Evolutionary conservation across 192 early-diverging fungal genomes (phyloP), one percentile per base, ranked within the genome.

Genomic region (Backusella circina): DNA sequence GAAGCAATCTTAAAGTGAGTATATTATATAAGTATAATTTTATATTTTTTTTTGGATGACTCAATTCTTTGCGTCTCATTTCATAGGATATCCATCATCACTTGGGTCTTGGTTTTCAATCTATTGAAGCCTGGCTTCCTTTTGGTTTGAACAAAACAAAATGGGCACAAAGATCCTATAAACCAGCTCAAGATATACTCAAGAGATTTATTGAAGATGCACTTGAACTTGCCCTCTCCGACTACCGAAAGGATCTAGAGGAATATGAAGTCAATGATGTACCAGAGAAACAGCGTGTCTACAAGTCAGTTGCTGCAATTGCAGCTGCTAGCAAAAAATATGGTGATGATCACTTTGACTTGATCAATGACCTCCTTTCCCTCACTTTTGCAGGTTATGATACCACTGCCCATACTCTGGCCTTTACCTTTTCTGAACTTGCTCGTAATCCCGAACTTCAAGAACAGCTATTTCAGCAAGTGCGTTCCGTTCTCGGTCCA

Each of bases 351-450:
- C 26, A 72, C 7, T 50, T 44, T 1, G 87, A 84, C 21, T 47
- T 90, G 1, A 71, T 82, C 30, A 83, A 79, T 15, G 86, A 88
- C 50, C 47, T 84, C 13, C 80, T 85, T 13, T 76, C 84, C n/a
- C 77, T 90, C 7, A 79, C 87, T 16, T 86, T 89, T 80, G 89
- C 89, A 31, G 86, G 88, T 3, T 83, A 88, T 39, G 87, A 87
- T 31, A 88, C 86, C 12, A 85, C 83, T n/a, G 73, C 86, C 0
- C 86, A 87, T 41, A 84, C 84, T 5, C 33, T 86, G 3, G 76
- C 84, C 4, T 84, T 83, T 64, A n/a, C 69, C 7, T 76, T 88
- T 32, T 72, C 82, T 23, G 75, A 82, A 39, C 37, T 87, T 4
- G 88, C 87, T 30, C 61, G 72, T 10, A 32, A 84, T 37, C 87